Evolutionary conservation across 257 asterid species (phyloP), one percentile per base, ranked within the genome.

Genomic region (Nicotiana sylvestris): DNA sequence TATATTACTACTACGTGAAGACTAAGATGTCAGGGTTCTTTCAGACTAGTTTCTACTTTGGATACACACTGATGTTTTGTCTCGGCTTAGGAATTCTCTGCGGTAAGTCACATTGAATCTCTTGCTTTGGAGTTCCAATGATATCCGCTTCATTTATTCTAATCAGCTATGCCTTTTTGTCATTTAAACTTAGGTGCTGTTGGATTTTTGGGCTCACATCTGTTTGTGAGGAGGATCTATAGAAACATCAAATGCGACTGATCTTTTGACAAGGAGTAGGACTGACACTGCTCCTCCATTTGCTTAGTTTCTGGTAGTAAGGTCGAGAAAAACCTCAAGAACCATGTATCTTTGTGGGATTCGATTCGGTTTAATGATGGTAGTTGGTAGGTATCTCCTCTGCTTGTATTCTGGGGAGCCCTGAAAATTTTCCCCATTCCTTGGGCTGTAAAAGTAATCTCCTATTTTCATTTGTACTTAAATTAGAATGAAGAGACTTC

Each of bases 221-320:
- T 92, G 84, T 96, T 96, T 57, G 99, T 96, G 78, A 88, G 98
- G 92, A 94, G 98, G 91, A 96, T 96, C 83, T 96, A 96, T 92
- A 86, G 93, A 85, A 96, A 96, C 92, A 96, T 96, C 91, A 96
- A 96, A 88, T 91, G 97, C 67, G 98, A 96, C 88, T 95, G 88
- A 81, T 85, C 83, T 81, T 55, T 58, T 21, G 30, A 9, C 33
- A 17, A 78, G 57, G 60, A 53, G 46, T 13, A 68, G 82, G 53
- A 76, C 84, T 32, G 51, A 43, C 21, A 25, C 82, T 43, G 84
- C 76, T 83, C 78, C 84, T 49, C 61, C 30, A 76, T 53, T 53
- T 35, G 43, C 70, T 76, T 64, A 9, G 77, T 51, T 35, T 29
- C 76, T 27, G 25, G 80, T 49, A 58, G 64, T 46, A 83, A 72